These are phyloP conservation scores for Triticum urartu DNA, from an alignment of 176 grass and related monocot species.

Conservation along the genomic window DNA sequence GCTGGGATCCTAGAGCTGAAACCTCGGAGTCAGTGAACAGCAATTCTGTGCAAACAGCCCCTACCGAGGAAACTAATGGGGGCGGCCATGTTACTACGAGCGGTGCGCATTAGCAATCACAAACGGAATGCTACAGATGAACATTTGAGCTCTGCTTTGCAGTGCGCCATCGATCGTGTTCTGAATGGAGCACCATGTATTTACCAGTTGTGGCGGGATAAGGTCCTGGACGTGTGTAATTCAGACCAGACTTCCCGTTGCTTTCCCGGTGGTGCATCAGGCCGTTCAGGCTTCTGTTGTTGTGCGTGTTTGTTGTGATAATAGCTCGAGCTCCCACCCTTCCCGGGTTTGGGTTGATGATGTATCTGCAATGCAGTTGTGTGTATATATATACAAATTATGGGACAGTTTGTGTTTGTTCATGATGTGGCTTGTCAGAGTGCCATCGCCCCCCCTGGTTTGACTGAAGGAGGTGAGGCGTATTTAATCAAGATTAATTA, in stretches of 20 bases:
- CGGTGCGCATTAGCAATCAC: neutral
- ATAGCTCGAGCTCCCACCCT: neutral
- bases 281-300: slow-evolving; percentile 6
- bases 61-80: neutral
- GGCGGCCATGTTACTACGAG: neutral
- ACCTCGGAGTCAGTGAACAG: slow-evolving; percentile 15
- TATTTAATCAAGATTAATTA: neutral
- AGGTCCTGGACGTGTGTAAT: slow-evolving; percentile 37
- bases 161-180: neutral
- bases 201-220: slow-evolving; percentile 16
- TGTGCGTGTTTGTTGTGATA: slow-evolving; percentile 25
- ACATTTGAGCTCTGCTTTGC: neutral
- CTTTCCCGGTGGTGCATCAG: slow-evolving; percentile 6
- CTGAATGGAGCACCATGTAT: slow-evolving; percentile 22
- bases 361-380: slow-evolving; percentile 9
- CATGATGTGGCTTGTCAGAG: neutral
- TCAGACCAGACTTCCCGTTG: slow-evolving; percentile 24
- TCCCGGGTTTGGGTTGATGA: neutral
- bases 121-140: neutral
- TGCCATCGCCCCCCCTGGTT: neutral
- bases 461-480: neutral
- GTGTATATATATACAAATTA: slow-evolving; percentile 24
- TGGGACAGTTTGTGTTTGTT: neutral
- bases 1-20: slow-evolving; percentile 39
- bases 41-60: neutral